These are phyloP conservation scores for Nigrograna mackinnonii DNA, from an alignment of 2,329 filamentous ascomycete genomes.

Conservation along the genomic window DNA sequence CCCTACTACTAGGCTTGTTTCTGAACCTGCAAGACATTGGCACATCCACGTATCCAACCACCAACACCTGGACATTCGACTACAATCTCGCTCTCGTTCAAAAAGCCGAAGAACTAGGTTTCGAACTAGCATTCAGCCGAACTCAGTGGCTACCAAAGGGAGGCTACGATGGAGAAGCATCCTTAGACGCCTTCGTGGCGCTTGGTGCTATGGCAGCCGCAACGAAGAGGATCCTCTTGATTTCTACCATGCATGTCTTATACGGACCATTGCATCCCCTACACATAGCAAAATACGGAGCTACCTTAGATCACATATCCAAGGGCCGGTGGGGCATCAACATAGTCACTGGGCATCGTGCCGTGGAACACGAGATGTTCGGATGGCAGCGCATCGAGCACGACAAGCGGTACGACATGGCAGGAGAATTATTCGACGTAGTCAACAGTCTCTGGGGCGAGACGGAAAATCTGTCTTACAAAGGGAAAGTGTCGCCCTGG, in stretches of 20 bases:
- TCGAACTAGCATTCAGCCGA: not conserved
- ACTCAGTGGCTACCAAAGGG: not conserved
- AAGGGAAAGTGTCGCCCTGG: not conserved
- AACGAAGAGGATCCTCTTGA: not conserved
- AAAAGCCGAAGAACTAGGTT: not conserved
- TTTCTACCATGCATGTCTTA: not conserved
- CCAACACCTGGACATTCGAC: not conserved
- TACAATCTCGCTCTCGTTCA: not conserved
- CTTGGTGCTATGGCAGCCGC: not conserved
- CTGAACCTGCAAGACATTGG: not conserved
- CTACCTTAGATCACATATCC: not conserved
- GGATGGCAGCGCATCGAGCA: not conserved
- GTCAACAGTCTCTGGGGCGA: not conserved
- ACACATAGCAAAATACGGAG: not conserved
- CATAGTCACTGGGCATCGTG: not conserved
- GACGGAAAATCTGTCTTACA: not conserved
- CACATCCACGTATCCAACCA: not conserved
- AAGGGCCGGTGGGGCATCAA: not conserved
- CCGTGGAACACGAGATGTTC: not conserved
- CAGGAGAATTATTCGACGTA: not conserved
- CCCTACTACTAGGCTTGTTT: not conserved
- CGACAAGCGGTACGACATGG: not conserved
- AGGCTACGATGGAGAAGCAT: not conserved
- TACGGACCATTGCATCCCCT: not conserved
- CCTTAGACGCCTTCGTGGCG: not conserved